A percentile compares a stretch with the other conserved stretches of the same genome.
Conservation (phyloP, 2,329 filamentous ascomycete species). For the Botrytis tulipae region DNA sequence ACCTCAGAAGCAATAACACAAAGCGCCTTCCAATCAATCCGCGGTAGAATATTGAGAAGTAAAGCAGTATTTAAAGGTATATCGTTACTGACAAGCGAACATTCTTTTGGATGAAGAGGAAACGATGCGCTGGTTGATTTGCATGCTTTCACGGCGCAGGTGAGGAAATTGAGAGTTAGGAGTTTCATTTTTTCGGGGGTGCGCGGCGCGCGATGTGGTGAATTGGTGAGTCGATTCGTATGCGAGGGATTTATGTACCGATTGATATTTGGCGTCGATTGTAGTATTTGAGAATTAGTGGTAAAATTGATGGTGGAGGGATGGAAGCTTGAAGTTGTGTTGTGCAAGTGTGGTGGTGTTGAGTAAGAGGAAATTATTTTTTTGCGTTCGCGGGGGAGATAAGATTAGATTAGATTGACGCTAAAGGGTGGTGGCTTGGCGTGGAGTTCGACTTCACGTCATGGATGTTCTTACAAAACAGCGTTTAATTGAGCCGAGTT, state of each 20-base stretch:
- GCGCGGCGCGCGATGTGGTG: neutral
- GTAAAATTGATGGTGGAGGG: neutral
- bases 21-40: conserved; percentile 85
- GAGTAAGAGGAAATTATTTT: conserved; percentile 4
- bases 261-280: too few species aligned
- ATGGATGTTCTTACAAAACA: neutral
- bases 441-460: neutral
- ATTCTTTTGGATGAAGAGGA: conserved; percentile 88
- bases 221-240: neutral
- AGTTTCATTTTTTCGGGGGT: conserved; percentile 71
- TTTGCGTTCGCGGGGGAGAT: conserved; percentile 15
- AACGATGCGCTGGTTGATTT: conserved; percentile 77
- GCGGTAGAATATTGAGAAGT: conserved; percentile 78
- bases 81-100: conserved; percentile 82
- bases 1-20: conserved; percentile 75
- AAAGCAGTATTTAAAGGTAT: conserved; percentile 78
- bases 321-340: neutral
- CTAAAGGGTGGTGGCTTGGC: neutral
- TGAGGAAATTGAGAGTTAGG: conserved; percentile 92
- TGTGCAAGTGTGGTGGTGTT: neutral
- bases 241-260: accelerated
- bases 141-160: conserved; percentile 94
- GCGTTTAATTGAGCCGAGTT: neutral
- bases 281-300: too few species aligned
- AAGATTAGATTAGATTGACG: conserved; percentile 17